phyloP scores from a whole-genome alignment of 2,329 filamentous ascomycete species.

The Fusarium subtropicale region DNA sequence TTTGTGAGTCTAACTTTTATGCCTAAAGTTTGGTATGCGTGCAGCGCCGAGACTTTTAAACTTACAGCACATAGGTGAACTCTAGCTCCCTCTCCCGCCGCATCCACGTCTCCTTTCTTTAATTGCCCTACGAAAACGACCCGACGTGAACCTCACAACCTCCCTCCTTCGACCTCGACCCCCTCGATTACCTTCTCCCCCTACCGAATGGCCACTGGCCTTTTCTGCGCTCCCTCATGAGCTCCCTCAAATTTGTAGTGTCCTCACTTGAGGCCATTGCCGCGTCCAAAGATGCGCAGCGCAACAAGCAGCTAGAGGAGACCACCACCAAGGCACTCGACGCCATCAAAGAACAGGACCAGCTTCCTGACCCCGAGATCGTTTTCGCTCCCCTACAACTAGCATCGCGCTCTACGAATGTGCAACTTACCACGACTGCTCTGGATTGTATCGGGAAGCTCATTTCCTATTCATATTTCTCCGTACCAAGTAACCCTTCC shows the following conservation, averaged over 20 bases:
- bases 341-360: slow-evolving; percentile 86
- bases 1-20: background rate
- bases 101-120: slow-evolving; percentile 41
- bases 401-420: slow-evolving; percentile 86
- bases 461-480: slow-evolving; percentile 99
- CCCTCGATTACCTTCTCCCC: slow-evolving; percentile 18
- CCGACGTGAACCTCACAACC: slow-evolving; percentile 33
- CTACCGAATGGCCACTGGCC: slow-evolving; percentile 60
- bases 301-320: slow-evolving; percentile 85
- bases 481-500: slow-evolving; percentile 66
- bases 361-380: slow-evolving; percentile 88
- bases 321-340: slow-evolving; percentile 83
- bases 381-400: slow-evolving; percentile 92
- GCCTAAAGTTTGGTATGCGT: background rate
- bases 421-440: slow-evolving; percentile 86
- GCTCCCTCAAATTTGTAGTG: slow-evolving; percentile 95
- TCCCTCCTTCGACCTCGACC: slow-evolving; percentile 15
- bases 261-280: slow-evolving; percentile 93
- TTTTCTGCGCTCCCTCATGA: slow-evolving; percentile 72
- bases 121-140: slow-evolving; percentile 35
- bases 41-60: slow-evolving; percentile 1
- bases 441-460: slow-evolving; percentile 99
- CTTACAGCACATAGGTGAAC: slow-evolving; percentile 21
- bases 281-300: slow-evolving; percentile 88
- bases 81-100: slow-evolving; percentile 28